phyloP scores from a whole-genome alignment of 2,329 filamentous ascomycete genomes.

The Penicillium glabrum region DNA sequence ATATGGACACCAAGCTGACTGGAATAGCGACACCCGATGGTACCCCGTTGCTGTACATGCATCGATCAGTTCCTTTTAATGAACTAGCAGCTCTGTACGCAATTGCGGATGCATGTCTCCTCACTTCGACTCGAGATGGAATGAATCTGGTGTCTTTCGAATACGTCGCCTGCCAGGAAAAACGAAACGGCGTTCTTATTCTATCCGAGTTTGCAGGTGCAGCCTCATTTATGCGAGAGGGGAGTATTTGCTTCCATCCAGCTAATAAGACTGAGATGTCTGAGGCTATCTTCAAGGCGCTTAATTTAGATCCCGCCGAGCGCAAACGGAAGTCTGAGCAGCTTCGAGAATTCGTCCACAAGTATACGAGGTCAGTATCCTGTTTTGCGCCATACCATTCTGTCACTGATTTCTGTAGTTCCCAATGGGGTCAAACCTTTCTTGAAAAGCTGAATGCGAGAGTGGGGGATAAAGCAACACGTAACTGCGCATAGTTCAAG shows the following conservation, averaged over 20 bases:
- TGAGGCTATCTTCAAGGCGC: constrained; percentile 79
- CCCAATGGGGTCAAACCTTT: constrained; percentile 34
- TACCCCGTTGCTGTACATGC: constrained; percentile 94
- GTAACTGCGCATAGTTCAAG: not conserved
- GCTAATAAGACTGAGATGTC: constrained; percentile 94
- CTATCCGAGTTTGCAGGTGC: constrained; percentile 95
- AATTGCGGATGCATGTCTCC: constrained; percentile 81
- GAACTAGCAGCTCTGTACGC: constrained; percentile 92
- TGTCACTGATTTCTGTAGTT: constrained; percentile 20
- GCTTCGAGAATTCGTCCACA: constrained; percentile 83
- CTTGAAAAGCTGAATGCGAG: constrained; percentile 20
- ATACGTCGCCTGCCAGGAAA: constrained; percentile 87
- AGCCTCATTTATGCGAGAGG: constrained; percentile 77
- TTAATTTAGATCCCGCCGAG: constrained; percentile 83
- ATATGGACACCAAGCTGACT: constrained; percentile 5
- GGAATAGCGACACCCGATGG: constrained; percentile 78
- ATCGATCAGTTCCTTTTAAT: constrained; percentile 88
- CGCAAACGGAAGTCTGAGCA: constrained; percentile 78
- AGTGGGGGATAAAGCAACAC: not conserved
- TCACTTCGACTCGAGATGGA: constrained; percentile 86
- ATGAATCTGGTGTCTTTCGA: constrained; percentile 98
- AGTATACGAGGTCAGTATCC: constrained; percentile 70
- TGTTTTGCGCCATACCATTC: not conserved
- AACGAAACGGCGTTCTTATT: constrained; percentile 86
- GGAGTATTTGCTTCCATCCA: constrained; percentile 86